Conservation (phyloP, 2,329 filamentous ascomycete species). For the Trichophyton mentagrophytes region DNA sequence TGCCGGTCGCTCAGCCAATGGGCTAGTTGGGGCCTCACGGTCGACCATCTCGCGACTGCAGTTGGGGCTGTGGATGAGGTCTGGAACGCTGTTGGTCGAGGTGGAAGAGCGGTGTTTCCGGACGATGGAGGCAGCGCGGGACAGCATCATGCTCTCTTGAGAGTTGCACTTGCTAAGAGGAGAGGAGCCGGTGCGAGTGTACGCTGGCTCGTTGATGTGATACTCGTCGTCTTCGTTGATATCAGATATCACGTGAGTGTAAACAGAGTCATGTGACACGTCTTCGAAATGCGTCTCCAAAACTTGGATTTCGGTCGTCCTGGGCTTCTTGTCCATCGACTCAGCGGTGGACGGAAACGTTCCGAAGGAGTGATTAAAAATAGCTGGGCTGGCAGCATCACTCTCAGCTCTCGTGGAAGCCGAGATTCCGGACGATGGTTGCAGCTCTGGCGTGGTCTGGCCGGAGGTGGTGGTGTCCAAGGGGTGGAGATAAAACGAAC, state of each 20-base stretch:
- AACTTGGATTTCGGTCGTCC: conserved; percentile 22
- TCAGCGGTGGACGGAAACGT: conserved; percentile 4
- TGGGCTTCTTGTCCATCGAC: conserved; percentile 11
- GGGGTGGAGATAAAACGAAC: neutral
- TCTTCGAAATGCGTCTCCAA: conserved; percentile 22
- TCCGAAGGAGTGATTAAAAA: conserved; percentile 4
- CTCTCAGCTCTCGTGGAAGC: neutral
- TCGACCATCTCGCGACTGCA: conserved; percentile 27
- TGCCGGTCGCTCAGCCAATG: neutral
- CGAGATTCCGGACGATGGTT: neutral
- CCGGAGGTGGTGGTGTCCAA: neutral
- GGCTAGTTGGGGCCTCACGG: conserved; percentile 10
- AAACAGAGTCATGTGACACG: conserved; percentile 23
- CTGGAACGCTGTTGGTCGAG: conserved; percentile 35
- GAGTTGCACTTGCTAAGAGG: conserved; percentile 45
- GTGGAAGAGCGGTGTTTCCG: conserved; percentile 37
- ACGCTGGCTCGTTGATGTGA: conserved; percentile 29
- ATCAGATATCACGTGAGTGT: conserved; percentile 31
- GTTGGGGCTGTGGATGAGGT: conserved; percentile 31
- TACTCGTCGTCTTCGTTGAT: conserved; percentile 35
- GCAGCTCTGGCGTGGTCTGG: conserved; percentile 2
- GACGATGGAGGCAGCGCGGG: conserved; percentile 35
- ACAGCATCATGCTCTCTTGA: conserved; percentile 44
- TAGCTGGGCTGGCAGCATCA: neutral
- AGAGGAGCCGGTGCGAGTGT: conserved; percentile 37